Evolutionary conservation across 352 stramenopile genomes (phyloP), one percentile per base, ranked within the genome.

Genomic region (Hyphochytrium catenoides): DNA sequence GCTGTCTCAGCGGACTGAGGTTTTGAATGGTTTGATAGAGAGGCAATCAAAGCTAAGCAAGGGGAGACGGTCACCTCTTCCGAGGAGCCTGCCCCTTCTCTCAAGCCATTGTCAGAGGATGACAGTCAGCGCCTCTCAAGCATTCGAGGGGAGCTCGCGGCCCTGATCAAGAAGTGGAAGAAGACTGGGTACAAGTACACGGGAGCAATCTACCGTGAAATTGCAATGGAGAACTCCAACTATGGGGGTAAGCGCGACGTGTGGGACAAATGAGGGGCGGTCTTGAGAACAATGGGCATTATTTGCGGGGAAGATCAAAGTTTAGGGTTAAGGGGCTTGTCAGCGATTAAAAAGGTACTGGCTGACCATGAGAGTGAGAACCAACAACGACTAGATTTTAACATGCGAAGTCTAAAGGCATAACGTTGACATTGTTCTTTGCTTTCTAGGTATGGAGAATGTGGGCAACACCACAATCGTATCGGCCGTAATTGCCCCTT

Each of bases 121-220:
- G 57, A 74, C 32, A 48, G 47, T 28, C 44, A 44, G 9, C 61
- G 62, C 38, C 53, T 77, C 4, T 34, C 47, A 28, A 44, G 40
- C 5, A 41, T 74, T 33, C 63, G 63, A 9, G 46, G 50, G 1
- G 54, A 76, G 44, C 40, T 76, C 29, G 71, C 72, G 48, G 41
- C 54, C 14, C 46, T 74, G 32, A 44, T 76, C 23, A 62, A 62
- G 44, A 49, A 41, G 45, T 76, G 63, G 63, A 66, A 59, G 36
- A 76, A 76, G 51, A 76, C 63, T 11, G 63, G 63, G 4, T 76
- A 76, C 53, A 76, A 76, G 54, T 76, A 76, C 54, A 74, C 63
- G 32, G 63, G 63, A 12, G 57, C 60, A 9, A 59, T 76, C 33
- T 76, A 76, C 48, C 63, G 63, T 26, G 63, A 76, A 46, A 76